Evolutionary conservation across 805 yeast genomes (phyloP).

Genomic region (Starmerella sp.): DNA sequence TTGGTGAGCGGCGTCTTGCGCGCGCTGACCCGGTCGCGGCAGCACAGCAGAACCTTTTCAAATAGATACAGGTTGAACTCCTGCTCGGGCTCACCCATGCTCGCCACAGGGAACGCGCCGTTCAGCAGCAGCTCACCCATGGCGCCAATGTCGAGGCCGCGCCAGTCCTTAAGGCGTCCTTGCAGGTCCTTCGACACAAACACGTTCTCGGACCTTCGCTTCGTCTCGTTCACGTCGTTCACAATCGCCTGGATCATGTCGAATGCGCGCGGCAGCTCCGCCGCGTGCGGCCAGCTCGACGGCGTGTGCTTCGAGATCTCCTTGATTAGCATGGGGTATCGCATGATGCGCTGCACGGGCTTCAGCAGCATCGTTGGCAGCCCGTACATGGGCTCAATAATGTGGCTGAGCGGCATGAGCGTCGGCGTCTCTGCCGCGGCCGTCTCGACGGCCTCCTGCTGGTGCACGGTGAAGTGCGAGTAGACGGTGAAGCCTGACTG

Average conservation of each 20-base stretch:
- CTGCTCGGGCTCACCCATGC: conserved; percentile 50
- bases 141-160: conserved; percentile 65
- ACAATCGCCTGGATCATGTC: conserved; percentile 76
- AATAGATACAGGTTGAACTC: conserved; percentile 85
- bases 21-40: conserved; percentile 47
- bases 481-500: conserved; percentile 77
- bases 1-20: conserved; percentile 41
- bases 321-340: conserved; percentile 69
- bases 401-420: conserved; percentile 40
- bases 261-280: conserved; percentile 60
- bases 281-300: conserved; percentile 40
- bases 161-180: conserved; percentile 80
- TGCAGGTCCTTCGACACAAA: conserved; percentile 55
- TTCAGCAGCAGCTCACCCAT: conserved; percentile 78
- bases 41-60: conserved; percentile 55
- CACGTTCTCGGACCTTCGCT: conserved; percentile 79
- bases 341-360: conserved; percentile 93
- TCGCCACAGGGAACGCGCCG: conserved; percentile 43
- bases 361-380: conserved; percentile 79
- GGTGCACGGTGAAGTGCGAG: conserved; percentile 91
- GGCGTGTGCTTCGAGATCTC: conserved; percentile 63
- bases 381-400: conserved; percentile 78
- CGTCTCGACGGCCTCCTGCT: conserved; percentile 72
- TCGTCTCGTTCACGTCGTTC: conserved; percentile 80
- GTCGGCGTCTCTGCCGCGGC: conserved; percentile 51